Percentiles rank a stretch among this genome's conserved stretches.
Conservation (phyloP, 768 basidiomycete genomes). For the Lyophyllum atratum region DNA sequence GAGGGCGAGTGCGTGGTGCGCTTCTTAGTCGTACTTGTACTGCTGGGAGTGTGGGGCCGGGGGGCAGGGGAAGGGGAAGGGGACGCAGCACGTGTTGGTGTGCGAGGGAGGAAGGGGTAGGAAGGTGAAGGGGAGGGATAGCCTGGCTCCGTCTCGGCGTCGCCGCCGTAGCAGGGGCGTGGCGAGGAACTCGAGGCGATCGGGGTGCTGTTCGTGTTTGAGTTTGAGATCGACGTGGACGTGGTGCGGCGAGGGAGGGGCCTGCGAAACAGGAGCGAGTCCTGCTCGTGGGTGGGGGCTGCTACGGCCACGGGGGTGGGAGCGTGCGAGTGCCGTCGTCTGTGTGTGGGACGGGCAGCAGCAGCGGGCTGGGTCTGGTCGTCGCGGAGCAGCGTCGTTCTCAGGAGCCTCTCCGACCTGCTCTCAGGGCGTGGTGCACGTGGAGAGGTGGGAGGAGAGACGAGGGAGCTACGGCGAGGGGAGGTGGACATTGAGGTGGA, state of each 20-base stretch:
- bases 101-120: conserved; percentile 2
- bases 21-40: conserved; percentile 12
- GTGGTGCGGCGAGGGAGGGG: conserved; percentile 19
- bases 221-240: conserved; percentile 1
- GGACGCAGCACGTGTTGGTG: neutral
- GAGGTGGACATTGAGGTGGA: neutral
- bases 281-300: conserved; percentile 14
- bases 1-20: neutral
- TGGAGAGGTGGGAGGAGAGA: conserved; percentile 13
- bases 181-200: neutral
- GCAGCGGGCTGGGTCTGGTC: conserved; percentile 20
- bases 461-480: neutral
- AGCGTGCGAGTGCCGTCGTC: conserved; percentile 32
- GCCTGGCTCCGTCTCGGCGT: neutral
- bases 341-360: conserved; percentile 9
- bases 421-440: conserved; percentile 43
- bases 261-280: conserved; percentile 34
- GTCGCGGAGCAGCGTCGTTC: conserved; percentile 55
- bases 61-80: neutral
- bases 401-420: conserved; percentile 55
- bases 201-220: neutral
- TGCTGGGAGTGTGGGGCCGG: neutral
- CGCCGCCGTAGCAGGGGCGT: conserved; percentile 5
- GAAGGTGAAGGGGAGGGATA: conserved; percentile 23
- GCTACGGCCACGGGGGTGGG: conserved; percentile 15